Base-by-base conservation (phyloP, 495 filamentous ascomycete genomes). In the Neurospora tetraspora region DNA sequence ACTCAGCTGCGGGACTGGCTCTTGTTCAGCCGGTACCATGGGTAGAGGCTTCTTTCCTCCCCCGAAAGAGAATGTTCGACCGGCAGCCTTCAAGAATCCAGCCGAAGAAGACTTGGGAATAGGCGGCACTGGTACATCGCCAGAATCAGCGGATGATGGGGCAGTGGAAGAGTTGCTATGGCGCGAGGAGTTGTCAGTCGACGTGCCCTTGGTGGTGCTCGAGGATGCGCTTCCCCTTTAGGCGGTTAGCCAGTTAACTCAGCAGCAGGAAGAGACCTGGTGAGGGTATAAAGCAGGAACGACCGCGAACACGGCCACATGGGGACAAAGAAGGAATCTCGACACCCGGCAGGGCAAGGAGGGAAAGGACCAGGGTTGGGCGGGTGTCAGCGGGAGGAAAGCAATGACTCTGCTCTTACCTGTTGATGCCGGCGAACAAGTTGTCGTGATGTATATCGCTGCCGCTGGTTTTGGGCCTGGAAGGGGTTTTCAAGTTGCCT, bases 41-140 rank as follows among this genome's bases (percentile, higher is more conserved):
- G 85, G 82, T 4, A 83, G 43, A 20, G 81, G 75, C 47, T 82
- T 86, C 72, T 87, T 88, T 69, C 84, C 84, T n/a, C 79, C 82
- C 36, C 88, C 91, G 77, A 93, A 93, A 0, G 92, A 94, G 73
- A 94, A 91, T 0, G 92, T 91, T 65, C 92, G 86, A 31, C 91
- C 89, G 68, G 91, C 91, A 37, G 90, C 85, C 73, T 88, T 89
- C 27, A 93, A 79, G 18, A 91, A 88, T 16, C 73, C 85, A 72
- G 31, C 68, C 1, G 80, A 80, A 20, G 79, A 78, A 68, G 86
- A 83, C 68, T 86, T 88, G 2, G 88, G 87, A 12, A 86, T 76
- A 34, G 86, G 86, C 23, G 90, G 90, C 31, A 86, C 80, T 16
- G 89, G 89, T 68, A 88, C 85, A 61, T 91, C 88, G 27, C 84